Evolutionary conservation across 306 rosid species (phyloP).

Genomic region (Cicer chorassanicum): DNA sequence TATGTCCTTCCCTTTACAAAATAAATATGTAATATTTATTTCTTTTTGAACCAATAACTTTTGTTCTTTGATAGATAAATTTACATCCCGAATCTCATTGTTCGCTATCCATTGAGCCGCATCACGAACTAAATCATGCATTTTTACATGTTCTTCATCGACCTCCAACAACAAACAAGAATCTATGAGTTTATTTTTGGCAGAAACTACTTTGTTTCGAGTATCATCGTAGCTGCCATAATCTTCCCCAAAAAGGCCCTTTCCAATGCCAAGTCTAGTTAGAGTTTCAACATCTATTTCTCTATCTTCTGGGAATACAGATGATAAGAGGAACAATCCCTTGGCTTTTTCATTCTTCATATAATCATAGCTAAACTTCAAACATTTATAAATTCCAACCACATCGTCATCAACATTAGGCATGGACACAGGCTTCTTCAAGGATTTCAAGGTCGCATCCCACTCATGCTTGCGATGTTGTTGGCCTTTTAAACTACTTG

Average conservation of each 20-base stretch:
- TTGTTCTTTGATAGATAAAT: neutral
- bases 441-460: neutral
- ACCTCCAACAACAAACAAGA: neutral
- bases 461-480: neutral
- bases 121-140: neutral
- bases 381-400: neutral
- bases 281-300: constrained; percentile 16
- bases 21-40: neutral
- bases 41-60: neutral
- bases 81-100: neutral
- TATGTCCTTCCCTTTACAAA: neutral
- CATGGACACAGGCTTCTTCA: neutral
- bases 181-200: neutral
- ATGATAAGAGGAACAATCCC: constrained; percentile 31
- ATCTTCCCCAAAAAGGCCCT: neutral
- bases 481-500: neutral
- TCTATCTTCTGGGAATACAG: constrained; percentile 42
- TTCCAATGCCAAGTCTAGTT: neutral
- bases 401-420: neutral
- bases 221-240: too few relatives aligned
- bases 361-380: constrained; percentile 15
- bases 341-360: neutral
- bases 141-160: rapidly evolving
- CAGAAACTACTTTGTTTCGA: too few relatives aligned
- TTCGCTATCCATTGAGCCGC: neutral